Evolutionary conservation across 371 early-diverging fungal genomes (phyloP), one percentile per base, ranked within the genome.

Genomic region (Synchytrium microbalum): DNA sequence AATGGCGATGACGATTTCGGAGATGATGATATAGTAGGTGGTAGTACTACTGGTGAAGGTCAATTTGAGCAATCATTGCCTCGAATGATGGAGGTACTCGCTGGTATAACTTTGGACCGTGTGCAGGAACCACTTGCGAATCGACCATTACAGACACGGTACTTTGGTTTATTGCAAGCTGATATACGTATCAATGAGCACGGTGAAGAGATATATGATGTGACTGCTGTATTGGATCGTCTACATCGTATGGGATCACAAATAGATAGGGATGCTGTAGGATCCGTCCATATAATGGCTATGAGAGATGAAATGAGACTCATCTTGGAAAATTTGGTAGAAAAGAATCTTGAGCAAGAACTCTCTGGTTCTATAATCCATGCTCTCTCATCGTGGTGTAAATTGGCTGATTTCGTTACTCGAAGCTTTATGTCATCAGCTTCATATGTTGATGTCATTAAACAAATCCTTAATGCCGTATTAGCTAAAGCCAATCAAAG

Each of bases 1-100:
- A 64, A 67, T 81, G n/a, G 84, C 82, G 58, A 67, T 84, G 14
- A 60, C 81, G 61, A 79, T 77, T 58, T 81, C 83, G 8, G 19
- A 13, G 5, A 26, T 56, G 13, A 24, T 10, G 26, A 24, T 8
- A 24, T 5, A 24, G 24, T 29, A 13, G 8, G 8, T 8, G 24
- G 5, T 5, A 56, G 24, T 29, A 24, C 8, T 66, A 84, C 19
- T 26, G 24, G 13, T 5, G 29, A 24, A 26, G 29, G 24, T 13
- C 13, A 24, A 14, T 79, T 69, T 59, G 78, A 81, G 24, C 77
- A 76, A 59, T 75, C 79, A 0, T 62, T 77, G 26, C 70, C 78
- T 0, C 78, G 77, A 60, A 67, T 78, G 56, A 51, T 79, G 23
- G 79, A 77, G 32, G 59, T 81, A n/a, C 56, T 81, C 27, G 75